These are phyloP conservation scores for Suillus hirtellus DNA, from an alignment of 768 basidiomycete species.

Conservation along the genomic window DNA sequence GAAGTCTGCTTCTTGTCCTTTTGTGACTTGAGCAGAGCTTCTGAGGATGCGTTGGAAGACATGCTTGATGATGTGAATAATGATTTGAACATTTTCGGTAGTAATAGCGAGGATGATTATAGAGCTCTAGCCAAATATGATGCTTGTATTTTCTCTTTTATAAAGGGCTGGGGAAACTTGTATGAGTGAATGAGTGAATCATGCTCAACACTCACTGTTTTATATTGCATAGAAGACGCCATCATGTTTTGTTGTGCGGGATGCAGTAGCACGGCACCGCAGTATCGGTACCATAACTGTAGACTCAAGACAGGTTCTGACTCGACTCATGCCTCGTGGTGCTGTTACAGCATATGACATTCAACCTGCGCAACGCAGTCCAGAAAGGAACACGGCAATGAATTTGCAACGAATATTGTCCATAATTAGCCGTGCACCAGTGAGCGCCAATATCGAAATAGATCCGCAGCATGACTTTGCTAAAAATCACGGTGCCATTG, in stretches of 20 bases:
- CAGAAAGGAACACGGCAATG: neutral
- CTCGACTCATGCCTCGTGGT: neutral
- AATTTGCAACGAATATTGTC: neutral
- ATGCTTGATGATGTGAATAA: neutral
- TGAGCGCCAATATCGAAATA: neutral
- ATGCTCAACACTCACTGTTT: neutral
- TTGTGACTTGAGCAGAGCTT: constrained; percentile 4
- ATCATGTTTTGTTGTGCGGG: neutral
- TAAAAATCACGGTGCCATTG: too few species aligned
- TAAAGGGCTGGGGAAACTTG: neutral
- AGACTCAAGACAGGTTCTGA: neutral
- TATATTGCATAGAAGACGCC: neutral
- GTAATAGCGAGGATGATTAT: neutral
- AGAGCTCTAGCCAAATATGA: neutral
- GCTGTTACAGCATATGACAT: neutral
- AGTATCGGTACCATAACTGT: neutral
- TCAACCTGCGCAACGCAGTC: neutral
- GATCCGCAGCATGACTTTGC: neutral
- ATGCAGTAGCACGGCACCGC: neutral
- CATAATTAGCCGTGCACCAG: neutral
- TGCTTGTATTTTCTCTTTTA: neutral
- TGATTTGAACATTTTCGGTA: constrained; percentile 1
- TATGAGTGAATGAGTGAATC: neutral
- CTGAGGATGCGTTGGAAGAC: neutral
- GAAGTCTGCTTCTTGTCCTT: constrained; percentile 3